Percentiles rank a stretch among this genome's conserved stretches.
phyloP scores from a whole-genome alignment of 2,329 filamentous ascomycete genomes.

The Trichoderma lentiforme region DNA sequence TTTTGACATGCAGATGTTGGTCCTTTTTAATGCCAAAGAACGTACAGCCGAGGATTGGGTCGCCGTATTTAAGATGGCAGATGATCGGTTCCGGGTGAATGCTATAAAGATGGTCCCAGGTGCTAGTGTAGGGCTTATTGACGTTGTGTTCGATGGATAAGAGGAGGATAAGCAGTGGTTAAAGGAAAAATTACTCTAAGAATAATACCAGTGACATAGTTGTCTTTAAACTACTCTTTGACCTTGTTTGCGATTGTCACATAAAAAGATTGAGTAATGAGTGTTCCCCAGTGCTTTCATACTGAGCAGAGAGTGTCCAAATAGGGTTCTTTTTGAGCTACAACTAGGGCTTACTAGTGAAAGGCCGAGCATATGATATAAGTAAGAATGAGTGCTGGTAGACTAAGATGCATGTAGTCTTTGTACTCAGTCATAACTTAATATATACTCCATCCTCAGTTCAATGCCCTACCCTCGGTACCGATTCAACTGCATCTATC shows the following conservation, averaged over 20 bases:
- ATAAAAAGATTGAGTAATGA: too few species aligned
- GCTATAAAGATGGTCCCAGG: not conserved
- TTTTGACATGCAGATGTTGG: not conserved
- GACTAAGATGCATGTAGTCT: not conserved
- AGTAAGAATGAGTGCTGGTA: rapidly evolving
- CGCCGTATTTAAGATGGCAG: not conserved
- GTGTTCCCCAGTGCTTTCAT: not conserved
- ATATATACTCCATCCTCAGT: not conserved
- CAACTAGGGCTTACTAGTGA: too few species aligned
- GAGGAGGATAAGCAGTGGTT: not conserved
- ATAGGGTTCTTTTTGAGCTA: not conserved
- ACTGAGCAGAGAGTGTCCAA: too few species aligned
- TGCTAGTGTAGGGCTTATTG: not conserved
- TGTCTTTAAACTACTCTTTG: too few species aligned
- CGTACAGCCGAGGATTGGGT: not conserved
- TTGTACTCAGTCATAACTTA: not conserved
- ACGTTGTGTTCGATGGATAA: not conserved
- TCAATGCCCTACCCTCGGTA: not conserved
- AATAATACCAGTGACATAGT: too few species aligned
- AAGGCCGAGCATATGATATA: not conserved
- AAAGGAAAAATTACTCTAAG: too few species aligned
- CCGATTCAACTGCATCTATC: not conserved
- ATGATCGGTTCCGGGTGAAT: not conserved
- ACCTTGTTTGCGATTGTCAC: too few species aligned
- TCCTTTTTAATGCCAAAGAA: not conserved